Evolutionary conservation across 345 rosid species (phyloP).

Genomic region (Eutrema heterophyllum): DNA sequence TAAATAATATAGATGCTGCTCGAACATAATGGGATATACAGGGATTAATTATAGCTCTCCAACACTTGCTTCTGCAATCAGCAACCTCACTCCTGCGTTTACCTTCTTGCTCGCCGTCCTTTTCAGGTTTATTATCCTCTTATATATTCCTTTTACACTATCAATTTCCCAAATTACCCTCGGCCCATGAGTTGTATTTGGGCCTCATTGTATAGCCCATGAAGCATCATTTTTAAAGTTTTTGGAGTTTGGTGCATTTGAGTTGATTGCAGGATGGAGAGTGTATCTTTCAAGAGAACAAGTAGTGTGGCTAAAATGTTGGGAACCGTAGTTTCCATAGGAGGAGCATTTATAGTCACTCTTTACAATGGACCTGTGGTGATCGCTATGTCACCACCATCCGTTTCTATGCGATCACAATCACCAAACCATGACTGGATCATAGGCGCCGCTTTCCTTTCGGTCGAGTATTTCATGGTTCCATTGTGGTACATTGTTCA

Average conservation of each 20-base stretch:
- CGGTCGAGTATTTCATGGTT: conserved; percentile 57
- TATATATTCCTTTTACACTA: conserved; percentile 6
- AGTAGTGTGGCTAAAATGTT: conserved; percentile 76
- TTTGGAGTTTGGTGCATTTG: neutral
- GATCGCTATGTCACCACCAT: conserved; percentile 32
- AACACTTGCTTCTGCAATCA: conserved; percentile 91
- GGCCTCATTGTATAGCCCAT: conserved; percentile 9
- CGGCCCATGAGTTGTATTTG: neutral
- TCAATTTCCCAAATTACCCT: conserved; percentile 14
- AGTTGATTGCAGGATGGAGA: conserved; percentile 63
- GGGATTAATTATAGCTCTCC: conserved; percentile 84
- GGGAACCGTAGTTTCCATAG: conserved; percentile 71
- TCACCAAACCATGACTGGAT: conserved; percentile 58
- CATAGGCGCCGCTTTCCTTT: conserved; percentile 63
- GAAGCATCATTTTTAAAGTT: neutral
- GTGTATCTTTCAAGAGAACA: conserved; percentile 40
- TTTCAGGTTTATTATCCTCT: conserved; percentile 42
- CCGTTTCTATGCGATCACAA: conserved; percentile 29
- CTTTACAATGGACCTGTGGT: conserved; percentile 72
- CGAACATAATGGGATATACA: conserved; percentile 80
- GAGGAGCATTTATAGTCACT: conserved; percentile 75
- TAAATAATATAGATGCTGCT: conserved; percentile 48
- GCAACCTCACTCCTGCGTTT: conserved; percentile 94
- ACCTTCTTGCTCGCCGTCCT: conserved; percentile 83
- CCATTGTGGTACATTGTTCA: conserved; percentile 90